These are phyloP conservation scores for Metahyphopichia silvanorum DNA, from an alignment of 805 yeast genomes.

Conservation along the genomic window DNA sequence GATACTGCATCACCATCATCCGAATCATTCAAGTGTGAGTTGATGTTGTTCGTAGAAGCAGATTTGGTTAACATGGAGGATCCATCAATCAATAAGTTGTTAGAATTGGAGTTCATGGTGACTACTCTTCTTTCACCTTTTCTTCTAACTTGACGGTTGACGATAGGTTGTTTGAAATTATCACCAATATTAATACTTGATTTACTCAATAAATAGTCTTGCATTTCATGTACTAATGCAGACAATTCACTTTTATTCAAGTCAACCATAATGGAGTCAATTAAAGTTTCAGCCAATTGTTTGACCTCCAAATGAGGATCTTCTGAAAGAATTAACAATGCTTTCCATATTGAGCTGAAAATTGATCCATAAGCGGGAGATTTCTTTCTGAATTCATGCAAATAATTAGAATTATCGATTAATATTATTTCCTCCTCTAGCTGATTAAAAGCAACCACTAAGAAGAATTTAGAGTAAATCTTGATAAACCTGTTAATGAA, in stretches of 20 bases:
- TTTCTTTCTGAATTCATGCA: slow-evolving; percentile 61
- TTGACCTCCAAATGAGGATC: slow-evolving; percentile 87
- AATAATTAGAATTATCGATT: slow-evolving; percentile 56
- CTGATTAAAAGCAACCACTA: slow-evolving; percentile 84
- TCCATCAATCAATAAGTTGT: slow-evolving; percentile 27
- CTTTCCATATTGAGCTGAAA: slow-evolving; percentile 84
- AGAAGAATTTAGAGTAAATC: slow-evolving; percentile 67
- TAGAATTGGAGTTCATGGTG: slow-evolving; percentile 20
- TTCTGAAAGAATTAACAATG: slow-evolving; percentile 71
- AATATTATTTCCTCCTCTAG: slow-evolving; percentile 74
- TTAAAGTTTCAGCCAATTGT: slow-evolving; percentile 65
- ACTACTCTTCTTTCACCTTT: slow-evolving; percentile 16
- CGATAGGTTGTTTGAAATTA: slow-evolving; percentile 37
- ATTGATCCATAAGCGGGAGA: slow-evolving; percentile 86
- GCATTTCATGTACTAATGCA: slow-evolving; percentile 63
- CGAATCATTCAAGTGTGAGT: slow-evolving; percentile 4
- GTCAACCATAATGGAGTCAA: slow-evolving; percentile 66
- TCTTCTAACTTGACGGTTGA: slow-evolving; percentile 21
- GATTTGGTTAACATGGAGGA: slow-evolving; percentile 24
- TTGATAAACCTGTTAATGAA: slow-evolving; percentile 73
- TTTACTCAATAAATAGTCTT: slow-evolving; percentile 56
- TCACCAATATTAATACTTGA: slow-evolving; percentile 37
- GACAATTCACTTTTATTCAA: slow-evolving; percentile 65
- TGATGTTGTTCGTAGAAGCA: slow-evolving; percentile 18
- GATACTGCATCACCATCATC: slow-evolving; percentile 27